Base-by-base conservation (phyloP, 2,329 filamentous ascomycete species). In the Metarhizium humberi region DNA sequence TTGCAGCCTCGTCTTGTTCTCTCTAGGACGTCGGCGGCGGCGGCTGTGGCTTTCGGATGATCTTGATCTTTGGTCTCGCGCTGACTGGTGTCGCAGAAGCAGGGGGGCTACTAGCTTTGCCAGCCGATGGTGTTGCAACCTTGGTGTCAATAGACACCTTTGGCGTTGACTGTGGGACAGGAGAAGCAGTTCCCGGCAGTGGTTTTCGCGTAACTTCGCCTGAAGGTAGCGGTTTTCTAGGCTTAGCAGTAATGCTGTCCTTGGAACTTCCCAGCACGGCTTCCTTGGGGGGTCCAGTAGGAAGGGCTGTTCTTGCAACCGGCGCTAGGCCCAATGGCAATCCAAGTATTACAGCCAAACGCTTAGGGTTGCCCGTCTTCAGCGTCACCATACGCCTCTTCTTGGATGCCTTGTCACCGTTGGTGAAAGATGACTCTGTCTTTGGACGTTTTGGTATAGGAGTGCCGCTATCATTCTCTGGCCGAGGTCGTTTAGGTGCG, bases 371-470 rank as follows among this genome's bases (percentile, higher is more conserved):
- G 7, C 57, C 61, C 2, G 69, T 70, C 59, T 62, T 70, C 4
- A 75, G 59, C 6, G 69, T 73, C 5, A 75, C 66, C n/a, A 74
- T 67, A 4, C 62, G 64, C 45, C 65, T 63, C 57, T 65, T 71
- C 57, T 67, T 71, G 38, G 57, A 54, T 10, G 40, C 25, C 14
- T 58, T 62, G 25, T 62, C 62, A 40, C 57, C 57, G 1, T 64
- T 61, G 2, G 53, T 50, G 14, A 60, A 62, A 6, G 59, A 55
- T 3, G 60, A 58, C 16, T 61, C 60, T 2, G 63, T 56, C 62
- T 74, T 75, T 4, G 70, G 67, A 13, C 72, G 67, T 62, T 75
- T 75, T 0, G 71, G 63, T 30, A 65, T 67, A 1, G 72, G 72
- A 1, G 64, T 63, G 4, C 62, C 59, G 30, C 62, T 60, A 42